Base-by-base conservation (phyloP, 345 rosid species). In the Eutrema heterophyllum region DNA sequence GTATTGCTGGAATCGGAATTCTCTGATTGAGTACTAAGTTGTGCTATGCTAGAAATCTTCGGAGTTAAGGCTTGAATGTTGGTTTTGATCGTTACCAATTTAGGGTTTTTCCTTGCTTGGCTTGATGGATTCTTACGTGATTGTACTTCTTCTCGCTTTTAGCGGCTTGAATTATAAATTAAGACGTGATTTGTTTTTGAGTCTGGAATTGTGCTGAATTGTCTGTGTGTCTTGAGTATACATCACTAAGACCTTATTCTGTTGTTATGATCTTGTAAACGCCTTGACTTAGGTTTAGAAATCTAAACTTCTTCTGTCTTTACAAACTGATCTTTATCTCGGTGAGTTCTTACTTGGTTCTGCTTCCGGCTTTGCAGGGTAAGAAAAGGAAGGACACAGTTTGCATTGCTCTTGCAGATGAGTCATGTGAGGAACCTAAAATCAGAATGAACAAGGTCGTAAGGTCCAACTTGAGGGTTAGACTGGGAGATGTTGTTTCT, bases 361-460 rank as follows among this genome's bases (percentile, higher is more conserved):
- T 49, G 59, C 45, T 65, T 67, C 54, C 71, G 69, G 48, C 5
- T 38, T 26, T 61, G 26, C 50, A 89, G 96, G 96, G 97, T 53
- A 92, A 92, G 87, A 92, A 89, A 46, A 86, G 96, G 77, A 92
- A 79, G 60, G 97, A 89, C 60, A 92, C 92, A 4, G 73, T 92
- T 6, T 92, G 96, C 79, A 92, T 89, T 79, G 97, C 96, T 10
- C 89, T 89, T 65, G 94, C 87, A 57, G 96, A 92, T 43, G 94
- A 89, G 1, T 69, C 94, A 6, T 92, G 96, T 6, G 97, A 92
- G 27, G 92, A 89, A 59, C 97, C 92, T 7, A 92, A 82, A 79
- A 89, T 91, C 45, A 85, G 96, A 78, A 91, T 91, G 97, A 91
- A 91, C 72, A 91, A 89, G 71, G 96, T 89, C 43, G 93, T 89